Evolutionary conservation across 2,329 filamentous ascomycete genomes (phyloP), one percentile per base, ranked within the genome.

Genomic region (Pleurostoma richardsiae): DNA sequence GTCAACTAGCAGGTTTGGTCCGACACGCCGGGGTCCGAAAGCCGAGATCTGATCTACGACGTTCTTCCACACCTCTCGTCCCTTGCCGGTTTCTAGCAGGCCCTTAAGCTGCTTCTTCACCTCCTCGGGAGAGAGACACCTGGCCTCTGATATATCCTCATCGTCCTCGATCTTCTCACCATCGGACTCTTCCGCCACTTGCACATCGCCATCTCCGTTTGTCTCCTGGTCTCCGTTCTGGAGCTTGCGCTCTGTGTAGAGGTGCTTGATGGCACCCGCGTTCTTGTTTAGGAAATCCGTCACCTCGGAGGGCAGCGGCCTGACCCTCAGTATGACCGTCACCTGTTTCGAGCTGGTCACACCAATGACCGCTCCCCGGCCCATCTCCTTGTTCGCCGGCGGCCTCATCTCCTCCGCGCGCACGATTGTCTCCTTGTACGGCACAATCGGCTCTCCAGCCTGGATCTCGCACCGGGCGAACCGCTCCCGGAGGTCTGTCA

Each of bases 381-480:
- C 91, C 19, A 96, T 75, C 10, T 95, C 88, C 53, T 91, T 86
- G 65, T 95, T 89, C 49, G 78, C 88, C 0, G 90, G 87, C 2
- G 90, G 83, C 28, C 90, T 85, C 94, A 99, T 99, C 66, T 99
- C 94, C 36, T 90, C 82, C 1, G 85, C 88, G 29, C 82, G 79
- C 39, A 96, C 84, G 49, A 95, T 96, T 0, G 90, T 94, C 69
- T 99, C 94, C 47, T 91, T 80, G 66, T 96, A 99, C 0, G 94
- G 94, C 10, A 99, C 94, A 51, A 99, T 97, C 1, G 94, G 88
- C 40, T 89, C 88, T 47, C 94, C 91, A 29, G 89, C 89, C 61
- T 97, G 92, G 44, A 99, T 91, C 55, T 97, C 92, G 61, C 95
- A 97, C 53, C 83, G 85, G 5, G 94, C 92, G 61, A 96, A 99